A percentile compares a stretch with the other conserved stretches of the same genome.
phyloP scores from a whole-genome alignment of 1,284 basidiomycete species.

The Cutaneotrichosporon cutaneum region DNA sequence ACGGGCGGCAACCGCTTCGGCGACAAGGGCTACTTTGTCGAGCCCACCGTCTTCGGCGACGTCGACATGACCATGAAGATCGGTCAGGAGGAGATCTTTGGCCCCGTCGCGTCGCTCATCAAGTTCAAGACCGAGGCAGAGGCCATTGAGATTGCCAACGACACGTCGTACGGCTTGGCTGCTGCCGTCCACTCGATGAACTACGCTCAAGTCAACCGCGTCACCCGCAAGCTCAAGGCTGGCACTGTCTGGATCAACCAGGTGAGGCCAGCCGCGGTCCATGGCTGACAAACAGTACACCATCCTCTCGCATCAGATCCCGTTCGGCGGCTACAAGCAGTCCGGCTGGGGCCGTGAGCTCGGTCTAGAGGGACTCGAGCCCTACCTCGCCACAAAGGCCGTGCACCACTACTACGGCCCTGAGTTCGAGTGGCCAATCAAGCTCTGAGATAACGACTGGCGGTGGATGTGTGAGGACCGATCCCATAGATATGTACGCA shows the following conservation, averaged over 20 bases:
- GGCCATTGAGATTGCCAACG: conserved; percentile 70
- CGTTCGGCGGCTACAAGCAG: conserved; percentile 29
- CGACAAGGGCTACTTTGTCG: conserved; percentile 37
- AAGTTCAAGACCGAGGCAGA: conserved; percentile 53
- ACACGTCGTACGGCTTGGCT: conserved; percentile 82
- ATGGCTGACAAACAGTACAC: conserved; percentile 59
- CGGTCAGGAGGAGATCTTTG: conserved; percentile 55
- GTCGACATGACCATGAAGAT: conserved; percentile 41
- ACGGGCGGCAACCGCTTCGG: conserved; percentile 65
- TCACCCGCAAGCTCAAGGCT: conserved; percentile 88
- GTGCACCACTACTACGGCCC: conserved; percentile 19
- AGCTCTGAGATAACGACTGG: neutral
- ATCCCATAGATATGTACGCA: neutral
- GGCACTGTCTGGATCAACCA: conserved; percentile 74
- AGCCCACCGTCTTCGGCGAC: conserved; percentile 50
- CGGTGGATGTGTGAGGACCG: neutral
- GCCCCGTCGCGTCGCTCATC: conserved; percentile 54
- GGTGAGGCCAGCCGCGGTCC: neutral
- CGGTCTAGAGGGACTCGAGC: conserved; percentile 54
- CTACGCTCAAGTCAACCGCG: conserved; percentile 87
- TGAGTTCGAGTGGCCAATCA: conserved; percentile 23
- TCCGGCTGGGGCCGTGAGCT: conserved; percentile 30
- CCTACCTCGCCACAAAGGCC: conserved; percentile 18
- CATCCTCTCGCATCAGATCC: conserved; percentile 67
- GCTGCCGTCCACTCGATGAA: conserved; percentile 84